phyloP scores from a whole-genome alignment of 2,329 filamentous ascomycete species.

The Sordariomycetes sp. region DNA sequence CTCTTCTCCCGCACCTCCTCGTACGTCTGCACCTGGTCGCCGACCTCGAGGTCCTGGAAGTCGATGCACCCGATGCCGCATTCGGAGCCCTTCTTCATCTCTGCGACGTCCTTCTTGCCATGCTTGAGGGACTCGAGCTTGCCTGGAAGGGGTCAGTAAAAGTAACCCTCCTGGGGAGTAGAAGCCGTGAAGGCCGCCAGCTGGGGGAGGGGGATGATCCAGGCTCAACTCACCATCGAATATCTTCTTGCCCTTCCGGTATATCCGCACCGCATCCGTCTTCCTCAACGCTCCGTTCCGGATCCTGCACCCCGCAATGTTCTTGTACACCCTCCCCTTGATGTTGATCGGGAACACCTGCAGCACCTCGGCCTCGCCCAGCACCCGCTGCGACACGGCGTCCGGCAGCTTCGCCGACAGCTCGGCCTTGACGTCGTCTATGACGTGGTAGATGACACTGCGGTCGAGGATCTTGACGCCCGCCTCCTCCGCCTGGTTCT shows the following conservation, averaged over 20 bases:
- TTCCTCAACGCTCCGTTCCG: conserved; percentile 63
- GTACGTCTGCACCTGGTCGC: conserved; percentile 80
- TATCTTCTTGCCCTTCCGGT: conserved; percentile 56
- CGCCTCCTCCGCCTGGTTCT: conserved; percentile 52
- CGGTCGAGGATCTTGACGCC: conserved; percentile 72
- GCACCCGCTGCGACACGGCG: conserved; percentile 52
- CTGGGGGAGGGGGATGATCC: background rate
- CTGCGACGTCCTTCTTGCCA: conserved; percentile 77
- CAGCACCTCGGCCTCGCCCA: conserved; percentile 77
- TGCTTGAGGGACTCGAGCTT: conserved; percentile 73
- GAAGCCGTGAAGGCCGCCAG: background rate
- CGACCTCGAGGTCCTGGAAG: conserved; percentile 66
- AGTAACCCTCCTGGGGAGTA: background rate
- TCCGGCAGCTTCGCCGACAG: conserved; percentile 60
- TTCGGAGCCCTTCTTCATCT: conserved; percentile 87
- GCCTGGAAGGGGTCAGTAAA: conserved; percentile 35
- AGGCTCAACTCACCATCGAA: conserved; percentile 59
- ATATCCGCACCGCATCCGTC: conserved; percentile 53
- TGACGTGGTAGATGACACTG: conserved; percentile 72
- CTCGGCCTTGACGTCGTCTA: conserved; percentile 56
- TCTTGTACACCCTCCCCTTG: conserved; percentile 54
- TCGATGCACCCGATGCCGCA: conserved; percentile 78
- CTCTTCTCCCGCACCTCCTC: conserved; percentile 68
- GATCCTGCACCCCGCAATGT: conserved; percentile 79
- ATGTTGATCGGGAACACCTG: conserved; percentile 76